These are phyloP conservation scores for Zymoseptoria crescenta DNA, from an alignment of 2,329 filamentous ascomycete species.

Conservation along the genomic window DNA sequence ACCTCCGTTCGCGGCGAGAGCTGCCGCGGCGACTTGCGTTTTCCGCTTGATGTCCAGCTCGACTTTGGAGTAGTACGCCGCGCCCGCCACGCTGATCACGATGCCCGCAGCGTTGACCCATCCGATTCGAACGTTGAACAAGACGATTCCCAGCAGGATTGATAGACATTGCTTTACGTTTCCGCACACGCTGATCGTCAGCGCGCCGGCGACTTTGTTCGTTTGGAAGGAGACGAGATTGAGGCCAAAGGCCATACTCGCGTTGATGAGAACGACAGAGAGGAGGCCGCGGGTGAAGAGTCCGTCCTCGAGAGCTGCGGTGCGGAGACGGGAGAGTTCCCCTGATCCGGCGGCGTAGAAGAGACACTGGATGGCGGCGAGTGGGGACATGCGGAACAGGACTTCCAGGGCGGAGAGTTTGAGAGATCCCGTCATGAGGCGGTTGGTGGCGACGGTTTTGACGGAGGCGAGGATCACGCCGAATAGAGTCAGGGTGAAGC, in stretches of 20 bases:
- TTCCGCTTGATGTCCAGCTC: constrained; percentile 44
- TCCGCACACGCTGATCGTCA: constrained; percentile 31
- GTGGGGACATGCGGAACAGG: constrained; percentile 36
- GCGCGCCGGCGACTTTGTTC: constrained; percentile 32
- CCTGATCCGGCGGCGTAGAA: constrained; percentile 15
- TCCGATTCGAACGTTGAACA: constrained; percentile 30
- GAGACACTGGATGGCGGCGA: constrained; percentile 17
- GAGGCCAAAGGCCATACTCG: constrained; percentile 28
- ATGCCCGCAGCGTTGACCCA: constrained; percentile 47
- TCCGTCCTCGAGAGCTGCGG: constrained; percentile 13
- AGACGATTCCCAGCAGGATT: constrained; percentile 30
- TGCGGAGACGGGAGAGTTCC: constrained; percentile 33
- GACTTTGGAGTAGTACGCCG: constrained; percentile 51
- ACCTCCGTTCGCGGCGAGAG: neutral
- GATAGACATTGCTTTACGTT: constrained; percentile 34
- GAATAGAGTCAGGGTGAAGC: constrained; percentile 35
- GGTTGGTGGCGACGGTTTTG: constrained; percentile 58
- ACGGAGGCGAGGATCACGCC: constrained; percentile 31
- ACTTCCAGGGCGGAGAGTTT: constrained; percentile 53
- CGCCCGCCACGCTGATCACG: constrained; percentile 48
- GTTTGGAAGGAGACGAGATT: constrained; percentile 34
- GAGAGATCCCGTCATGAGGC: constrained; percentile 55
- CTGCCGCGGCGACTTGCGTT: neutral
- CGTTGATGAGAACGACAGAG: constrained; percentile 26
- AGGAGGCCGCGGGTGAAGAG: constrained; percentile 18